A percentile compares a stretch with the other conserved stretches of the same genome.
These are phyloP conservation scores for Gentiana macrophylla DNA, from an alignment of 257 asterid species.

Conservation along the genomic window DNA sequence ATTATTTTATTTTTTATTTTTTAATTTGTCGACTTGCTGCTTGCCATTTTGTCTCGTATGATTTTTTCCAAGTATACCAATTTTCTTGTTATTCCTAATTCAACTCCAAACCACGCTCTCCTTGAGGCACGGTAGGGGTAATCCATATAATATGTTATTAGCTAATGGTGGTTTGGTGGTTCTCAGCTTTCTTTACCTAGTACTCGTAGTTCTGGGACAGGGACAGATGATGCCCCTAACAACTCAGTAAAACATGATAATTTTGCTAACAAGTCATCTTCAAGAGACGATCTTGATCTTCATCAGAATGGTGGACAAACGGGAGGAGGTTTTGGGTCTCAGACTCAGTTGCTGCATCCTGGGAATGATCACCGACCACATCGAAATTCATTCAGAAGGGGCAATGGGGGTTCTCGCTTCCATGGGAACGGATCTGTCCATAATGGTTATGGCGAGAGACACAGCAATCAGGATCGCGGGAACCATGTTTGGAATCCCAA, in stretches of 20 bases:
- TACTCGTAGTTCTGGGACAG: slow-evolving; percentile 18
- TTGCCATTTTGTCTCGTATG: too few relatives aligned
- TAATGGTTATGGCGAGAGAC: slow-evolving; percentile 42
- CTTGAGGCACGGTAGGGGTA: slow-evolving; percentile 35
- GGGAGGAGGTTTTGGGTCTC: slow-evolving; percentile 33
- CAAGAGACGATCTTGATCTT: slow-evolving; percentile 18
- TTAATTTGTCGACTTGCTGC: too few relatives aligned
- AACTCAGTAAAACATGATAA: slow-evolving; percentile 27
- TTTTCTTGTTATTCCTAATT: slow-evolving; percentile 22
- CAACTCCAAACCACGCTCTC: slow-evolving; percentile 29
- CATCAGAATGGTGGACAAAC: slow-evolving; percentile 43
- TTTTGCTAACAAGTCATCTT: slow-evolving; percentile 26
- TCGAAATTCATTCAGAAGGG: slow-evolving; percentile 48
- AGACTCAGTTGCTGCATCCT: slow-evolving; percentile 16
- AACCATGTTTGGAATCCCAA: slow-evolving; percentile 39
- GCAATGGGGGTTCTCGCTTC: slow-evolving; percentile 37
- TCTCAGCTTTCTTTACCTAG: slow-evolving; percentile 22
- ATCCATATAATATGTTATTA: slow-evolving; percentile 20
- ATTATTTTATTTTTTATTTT: too few relatives aligned
- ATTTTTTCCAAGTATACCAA: neutral
- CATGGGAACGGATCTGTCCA: slow-evolving; percentile 52
- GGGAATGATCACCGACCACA: slow-evolving; percentile 41
- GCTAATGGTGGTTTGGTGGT: slow-evolving; percentile 20
- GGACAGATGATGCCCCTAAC: slow-evolving; percentile 17
- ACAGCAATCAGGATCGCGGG: slow-evolving; percentile 60